phyloP scores from a whole-genome alignment of 805 yeast species.

The Jamesozyma rosinii region DNA sequence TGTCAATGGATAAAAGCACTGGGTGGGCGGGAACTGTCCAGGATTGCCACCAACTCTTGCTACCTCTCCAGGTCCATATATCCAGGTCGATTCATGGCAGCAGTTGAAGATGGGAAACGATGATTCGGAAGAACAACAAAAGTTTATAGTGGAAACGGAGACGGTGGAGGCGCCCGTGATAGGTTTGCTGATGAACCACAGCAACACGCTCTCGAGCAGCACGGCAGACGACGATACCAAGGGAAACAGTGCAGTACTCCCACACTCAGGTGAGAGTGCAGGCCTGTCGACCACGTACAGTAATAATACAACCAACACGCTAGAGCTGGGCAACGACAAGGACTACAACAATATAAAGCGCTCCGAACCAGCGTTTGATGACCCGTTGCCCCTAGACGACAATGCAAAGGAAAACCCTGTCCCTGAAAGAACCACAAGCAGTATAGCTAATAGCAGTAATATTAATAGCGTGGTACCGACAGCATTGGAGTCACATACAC shows the following conservation, averaged over 20 bases:
- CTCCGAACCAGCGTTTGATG: conserved; percentile 2
- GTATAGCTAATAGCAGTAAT: neutral
- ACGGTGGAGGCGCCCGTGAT: conserved; percentile 41
- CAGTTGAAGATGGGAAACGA: conserved; percentile 17
- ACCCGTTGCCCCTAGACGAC: neutral
- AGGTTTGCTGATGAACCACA: conserved; percentile 28
- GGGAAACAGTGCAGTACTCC: neutral
- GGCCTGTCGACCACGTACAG: neutral
- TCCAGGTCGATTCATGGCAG: too few relatives aligned
- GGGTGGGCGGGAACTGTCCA: too few relatives aligned
- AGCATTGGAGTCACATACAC: neutral
- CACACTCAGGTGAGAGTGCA: neutral
- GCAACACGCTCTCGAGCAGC: too few relatives aligned
- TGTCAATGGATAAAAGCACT: too few relatives aligned
- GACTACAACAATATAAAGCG: neutral
- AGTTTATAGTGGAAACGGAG: conserved; percentile 53
- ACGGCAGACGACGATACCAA: neutral
- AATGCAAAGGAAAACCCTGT: neutral
- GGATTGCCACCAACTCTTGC: too few relatives aligned
- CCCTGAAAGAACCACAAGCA: neutral
- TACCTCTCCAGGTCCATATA: too few relatives aligned
- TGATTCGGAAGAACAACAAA: conserved; percentile 8
- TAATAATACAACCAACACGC: neutral
- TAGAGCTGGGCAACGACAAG: neutral
- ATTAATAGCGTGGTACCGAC: neutral